These are phyloP conservation scores for Paraphaeosphaeria minitans DNA, from an alignment of 2,329 filamentous ascomycete species.

Conservation along the genomic window DNA sequence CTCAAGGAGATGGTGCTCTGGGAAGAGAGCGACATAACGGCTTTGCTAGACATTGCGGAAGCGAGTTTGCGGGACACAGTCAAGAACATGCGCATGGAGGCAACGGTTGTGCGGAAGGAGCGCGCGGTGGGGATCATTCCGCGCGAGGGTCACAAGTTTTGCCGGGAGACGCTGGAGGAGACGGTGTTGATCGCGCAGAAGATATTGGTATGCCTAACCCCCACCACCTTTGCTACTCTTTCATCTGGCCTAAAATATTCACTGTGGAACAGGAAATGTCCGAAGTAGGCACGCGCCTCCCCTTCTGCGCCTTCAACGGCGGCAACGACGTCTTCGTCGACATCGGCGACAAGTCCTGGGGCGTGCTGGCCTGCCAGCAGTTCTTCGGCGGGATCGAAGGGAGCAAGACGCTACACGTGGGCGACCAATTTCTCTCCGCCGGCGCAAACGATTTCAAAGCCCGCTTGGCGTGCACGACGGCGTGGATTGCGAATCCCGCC, in stretches of 20 bases:
- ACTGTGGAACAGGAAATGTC: conserved; percentile 67
- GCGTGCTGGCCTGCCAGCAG: conserved; percentile 87
- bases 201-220: conserved; percentile 62
- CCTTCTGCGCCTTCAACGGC: conserved; percentile 98
- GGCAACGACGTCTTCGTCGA: conserved; percentile 98
- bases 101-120: conserved; percentile 83
- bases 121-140: conserved; percentile 63
- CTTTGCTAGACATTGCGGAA: conserved; percentile 89
- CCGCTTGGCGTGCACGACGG: conserved; percentile 86
- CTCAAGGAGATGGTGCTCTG: conserved; percentile 78
- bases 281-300: conserved; percentile 69
- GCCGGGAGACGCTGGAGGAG: conserved; percentile 90
- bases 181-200: conserved; percentile 94
- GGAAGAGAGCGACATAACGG: conserved; percentile 75
- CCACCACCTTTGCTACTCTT: background rate
- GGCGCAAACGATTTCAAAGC: conserved; percentile 95
- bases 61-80: conserved; percentile 81
- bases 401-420: conserved; percentile 86
- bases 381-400: conserved; percentile 81
- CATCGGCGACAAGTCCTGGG: conserved; percentile 97
- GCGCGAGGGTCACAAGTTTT: conserved; percentile 68
- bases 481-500: conserved; percentile 91
- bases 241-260: background rate
- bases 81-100: conserved; percentile 77
- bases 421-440: conserved; percentile 92